phyloP scores from a whole-genome alignment of 345 rosid genomes.

The Eutrema yunnanense region DNA sequence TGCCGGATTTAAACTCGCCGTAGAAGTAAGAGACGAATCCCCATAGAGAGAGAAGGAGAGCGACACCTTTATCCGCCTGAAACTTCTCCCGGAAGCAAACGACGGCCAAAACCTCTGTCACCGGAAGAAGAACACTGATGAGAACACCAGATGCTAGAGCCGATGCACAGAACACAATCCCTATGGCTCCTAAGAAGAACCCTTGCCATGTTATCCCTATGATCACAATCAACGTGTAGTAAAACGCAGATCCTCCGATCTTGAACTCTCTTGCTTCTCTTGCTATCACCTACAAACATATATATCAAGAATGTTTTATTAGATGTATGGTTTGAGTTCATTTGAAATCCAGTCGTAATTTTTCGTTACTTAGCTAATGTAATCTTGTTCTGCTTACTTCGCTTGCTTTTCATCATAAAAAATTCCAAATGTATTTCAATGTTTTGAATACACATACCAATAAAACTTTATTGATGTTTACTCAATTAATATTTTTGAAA shows the following conservation, averaged over 20 bases:
- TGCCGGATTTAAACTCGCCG: slow-evolving; percentile 45
- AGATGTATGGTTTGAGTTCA: too few species aligned
- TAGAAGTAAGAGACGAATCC: slow-evolving; percentile 73
- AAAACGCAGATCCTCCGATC: slow-evolving; percentile 40
- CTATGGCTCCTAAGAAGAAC: slow-evolving; percentile 57
- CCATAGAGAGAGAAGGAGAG: slow-evolving; percentile 68
- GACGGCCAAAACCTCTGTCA: slow-evolving; percentile 62
- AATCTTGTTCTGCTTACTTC: too few species aligned
- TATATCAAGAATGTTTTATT: not conserved
- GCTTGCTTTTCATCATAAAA: too few species aligned
- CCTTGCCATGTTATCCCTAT: slow-evolving; percentile 44
- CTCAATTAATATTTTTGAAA: too few species aligned
- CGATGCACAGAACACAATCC: slow-evolving; percentile 50
- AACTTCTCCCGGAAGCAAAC: slow-evolving; percentile 60
- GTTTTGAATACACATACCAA: too few species aligned
- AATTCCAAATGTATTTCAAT: too few species aligned
- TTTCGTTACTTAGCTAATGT: too few species aligned
- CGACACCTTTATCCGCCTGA: slow-evolving; percentile 56
- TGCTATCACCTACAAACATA: slow-evolving; percentile 41
- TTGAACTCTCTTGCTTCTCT: slow-evolving; percentile 51
- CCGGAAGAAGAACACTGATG: slow-evolving; percentile 47
- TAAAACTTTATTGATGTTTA: too few species aligned
- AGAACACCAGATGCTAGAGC: slow-evolving; percentile 51
- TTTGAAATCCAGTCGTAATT: too few species aligned
- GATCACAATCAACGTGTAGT: slow-evolving; percentile 35